Evolutionary conservation across 140 eudicot genomes (phyloP), one percentile per base, ranked within the genome.

Genomic region (Oenanthe javanica): DNA sequence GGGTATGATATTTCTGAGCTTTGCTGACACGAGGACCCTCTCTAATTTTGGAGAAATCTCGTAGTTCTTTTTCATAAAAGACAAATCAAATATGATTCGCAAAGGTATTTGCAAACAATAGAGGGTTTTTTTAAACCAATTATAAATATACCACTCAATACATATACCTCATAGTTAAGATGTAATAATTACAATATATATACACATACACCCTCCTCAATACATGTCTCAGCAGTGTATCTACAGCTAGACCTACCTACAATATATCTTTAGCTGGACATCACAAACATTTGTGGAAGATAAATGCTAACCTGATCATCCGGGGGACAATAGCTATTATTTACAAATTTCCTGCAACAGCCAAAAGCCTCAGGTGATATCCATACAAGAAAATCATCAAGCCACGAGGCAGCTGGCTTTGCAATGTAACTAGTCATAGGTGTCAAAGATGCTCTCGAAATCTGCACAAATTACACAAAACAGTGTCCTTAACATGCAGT

Each of bases 331-430:
- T 85, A 85, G 73, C 85, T 85, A 14, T 80, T 73, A 81, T 85
- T 77, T 36, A 77, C 73, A 73, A 77, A 85, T 48, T 81, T 85
- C 73, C 87, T 79, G 67, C 85, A 85, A 52, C 87, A 85, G 9
- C 87, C 87, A 85, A 85, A 85, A 73, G 87, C 87, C 73, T 85
- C 87, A 14, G 87, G 87, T 46, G 87, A 85, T 55, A 81, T 3
- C 87, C 87, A 81, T 19, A 85, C 87, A 77, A 85, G 85, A 81
- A 85, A 85, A 66, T 85, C 87, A 78, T 85, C 87, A 78, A 81
- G 85, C 87, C 87, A 85, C 19, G 87, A 85, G 38, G 87, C 85
- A 27, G 85, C 87, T 38, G 87, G 85, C 81, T 85, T 85, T n/a
- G 87, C 87, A 85, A 85, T 81, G 78, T 81, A 81, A 36, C 77